Evolutionary conservation across 306 rosid genomes (phyloP), one percentile per base, ranked within the genome.

Genomic region (Rosa multiflora): DNA sequence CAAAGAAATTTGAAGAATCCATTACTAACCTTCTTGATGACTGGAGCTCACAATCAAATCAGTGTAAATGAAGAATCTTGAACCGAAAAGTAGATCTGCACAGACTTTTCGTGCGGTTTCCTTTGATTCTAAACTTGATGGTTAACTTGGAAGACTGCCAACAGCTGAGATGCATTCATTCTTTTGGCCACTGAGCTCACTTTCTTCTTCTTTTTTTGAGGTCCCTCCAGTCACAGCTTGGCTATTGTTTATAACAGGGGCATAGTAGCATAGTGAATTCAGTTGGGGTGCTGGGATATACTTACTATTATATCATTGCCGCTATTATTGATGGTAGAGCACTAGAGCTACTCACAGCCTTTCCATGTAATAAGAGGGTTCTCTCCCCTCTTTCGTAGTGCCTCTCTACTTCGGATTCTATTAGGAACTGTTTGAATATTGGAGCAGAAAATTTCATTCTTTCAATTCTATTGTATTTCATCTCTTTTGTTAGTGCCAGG

Each of bases 21-120:
- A 78, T 94, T 62, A 83, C 94, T 51, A 82, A 83, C 81, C 97
- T 92, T 75, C 88, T 92, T 1, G 94, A 90, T 56, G 97, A 85
- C 88, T 86, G 86, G 97, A 87, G 70, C 59, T 86, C 93, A 18
- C 90, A 90, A 75, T 81, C 84, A 23, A 89, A 85, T 78, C 97
- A 88, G 70, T 92, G 97, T 87, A 80, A 76, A 67, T 90, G 91
- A 92, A 78, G 86, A 63, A 46, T 70, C 40, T 73, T 26, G 15
- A 47, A 44, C n/a, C 32, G 39, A 51, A 66, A 70, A 63, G 80
- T 67, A 63, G 81, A 79, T 80, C 63, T 78, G 78, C 77, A 4
- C 37, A 79, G 79, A 81, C 83, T 78, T 75, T 77, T 10, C 71
- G 82, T 73, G 85, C 82, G 49, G 73, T 61, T 62, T 62, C 47